A percentile compares a stretch with the other conserved stretches of the same genome.
Evolutionary conservation across 768 basidiomycete species (phyloP).

Genomic region (Mycena metata): DNA sequence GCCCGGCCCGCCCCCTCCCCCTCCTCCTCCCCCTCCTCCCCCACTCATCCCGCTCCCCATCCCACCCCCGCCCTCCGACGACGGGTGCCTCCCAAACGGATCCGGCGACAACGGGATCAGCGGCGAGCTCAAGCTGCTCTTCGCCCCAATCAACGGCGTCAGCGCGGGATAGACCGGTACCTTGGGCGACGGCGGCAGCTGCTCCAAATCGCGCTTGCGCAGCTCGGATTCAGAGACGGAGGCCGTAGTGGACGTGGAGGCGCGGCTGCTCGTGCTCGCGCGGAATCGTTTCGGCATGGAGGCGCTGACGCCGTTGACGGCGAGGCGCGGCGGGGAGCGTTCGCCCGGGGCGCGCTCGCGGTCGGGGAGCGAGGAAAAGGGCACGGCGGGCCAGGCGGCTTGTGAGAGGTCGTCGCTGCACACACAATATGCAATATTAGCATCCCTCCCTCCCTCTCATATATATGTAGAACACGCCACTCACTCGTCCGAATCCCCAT

Average conservation of each 20-base stretch:
- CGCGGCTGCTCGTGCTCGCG: constrained; percentile 35
- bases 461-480: no score
- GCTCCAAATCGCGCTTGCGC: constrained; percentile 64
- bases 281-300: constrained; percentile 66
- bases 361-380: constrained; percentile 52
- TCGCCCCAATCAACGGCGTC: constrained; percentile 42
- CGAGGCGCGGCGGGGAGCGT: constrained; percentile 71
- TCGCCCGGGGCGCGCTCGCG: constrained; percentile 41
- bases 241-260: constrained; percentile 37
- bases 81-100: constrained; percentile 83
- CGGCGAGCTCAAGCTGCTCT: constrained; percentile 60
- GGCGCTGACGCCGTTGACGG: constrained; percentile 78
- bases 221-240: constrained; percentile 60
- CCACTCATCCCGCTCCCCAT: neutral
- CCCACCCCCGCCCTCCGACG: constrained; percentile 42
- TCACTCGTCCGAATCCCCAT: constrained; percentile 28
- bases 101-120: constrained; percentile 89
- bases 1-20: constrained; percentile 35
- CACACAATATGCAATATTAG: neutral
- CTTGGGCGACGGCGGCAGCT: constrained; percentile 41
- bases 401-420: constrained; percentile 38
- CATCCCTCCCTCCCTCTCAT: no score
- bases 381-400: constrained; percentile 59
- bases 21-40: constrained; percentile 29
- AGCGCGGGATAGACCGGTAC: constrained; percentile 55